A percentile compares a stretch with the other conserved stretches of the same genome.
Evolutionary conservation across 1,284 basidiomycete genomes (phyloP).

Genomic region (Melampsora larici-populina): DNA sequence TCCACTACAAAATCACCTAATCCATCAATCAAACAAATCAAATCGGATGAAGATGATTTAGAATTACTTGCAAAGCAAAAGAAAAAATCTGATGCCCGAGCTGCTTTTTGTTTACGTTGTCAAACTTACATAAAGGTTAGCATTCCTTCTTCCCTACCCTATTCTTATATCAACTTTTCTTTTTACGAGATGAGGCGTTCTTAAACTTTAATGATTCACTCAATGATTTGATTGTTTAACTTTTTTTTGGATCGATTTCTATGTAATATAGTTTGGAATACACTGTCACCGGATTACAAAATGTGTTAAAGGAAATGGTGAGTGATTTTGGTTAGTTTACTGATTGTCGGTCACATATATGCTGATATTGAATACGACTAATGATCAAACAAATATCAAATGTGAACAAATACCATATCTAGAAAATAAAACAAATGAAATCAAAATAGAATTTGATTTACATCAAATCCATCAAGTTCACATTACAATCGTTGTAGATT

Average conservation of each 20-base stretch:
- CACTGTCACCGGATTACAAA: conserved; percentile 18
- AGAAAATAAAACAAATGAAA: not conserved
- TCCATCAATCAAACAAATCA: too few relatives aligned
- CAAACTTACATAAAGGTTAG: conserved; percentile 40
- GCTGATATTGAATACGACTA: too few relatives aligned
- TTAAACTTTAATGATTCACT: not conserved
- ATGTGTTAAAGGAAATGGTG: conserved; percentile 29
- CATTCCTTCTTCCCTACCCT: not conserved
- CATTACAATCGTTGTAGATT: conserved; percentile 38
- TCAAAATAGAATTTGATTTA: not conserved
- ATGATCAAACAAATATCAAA: conserved; percentile 12
- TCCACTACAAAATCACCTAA: not conserved
- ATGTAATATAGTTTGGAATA: conserved; percentile 31
- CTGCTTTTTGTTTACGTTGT: conserved; percentile 31
- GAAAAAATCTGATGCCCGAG: conserved; percentile 39
- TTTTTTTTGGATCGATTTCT: not conserved
- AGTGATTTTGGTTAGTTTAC: too few relatives aligned
- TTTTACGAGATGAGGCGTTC: not conserved
- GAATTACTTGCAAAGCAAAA: conserved; percentile 33
- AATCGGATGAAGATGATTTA: too few relatives aligned
- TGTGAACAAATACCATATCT: conserved; percentile 9
- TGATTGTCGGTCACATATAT: too few relatives aligned
- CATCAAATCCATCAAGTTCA: conserved; percentile 9
- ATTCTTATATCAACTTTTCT: not conserved
- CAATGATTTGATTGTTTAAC: not conserved